Evolutionary conservation across 768 basidiomycete genomes (phyloP).

Genomic region (Paxillus rubicundulus): DNA sequence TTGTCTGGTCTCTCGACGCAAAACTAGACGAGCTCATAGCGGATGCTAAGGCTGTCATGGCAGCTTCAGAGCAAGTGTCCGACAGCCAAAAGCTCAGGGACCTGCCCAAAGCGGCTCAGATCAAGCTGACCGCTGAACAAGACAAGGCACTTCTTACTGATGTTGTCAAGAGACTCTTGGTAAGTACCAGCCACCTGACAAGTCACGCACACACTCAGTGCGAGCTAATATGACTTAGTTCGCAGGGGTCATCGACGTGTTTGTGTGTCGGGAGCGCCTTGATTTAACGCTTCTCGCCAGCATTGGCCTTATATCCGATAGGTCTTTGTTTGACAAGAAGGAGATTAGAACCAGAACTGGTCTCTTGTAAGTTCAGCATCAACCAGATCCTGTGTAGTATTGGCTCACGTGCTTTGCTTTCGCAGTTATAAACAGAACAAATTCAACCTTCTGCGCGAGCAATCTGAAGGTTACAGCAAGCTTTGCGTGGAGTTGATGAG

Average conservation of each 20-base stretch:
- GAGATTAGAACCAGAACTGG: slow-evolving; percentile 79
- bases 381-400: background rate
- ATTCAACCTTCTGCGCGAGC: slow-evolving; percentile 95
- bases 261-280: slow-evolving; percentile 70
- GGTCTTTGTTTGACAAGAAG: slow-evolving; percentile 66
- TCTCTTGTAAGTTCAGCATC: slow-evolving; percentile 60
- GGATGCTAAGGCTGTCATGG: slow-evolving; percentile 49
- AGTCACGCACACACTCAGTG: background rate
- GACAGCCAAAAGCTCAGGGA: slow-evolving; percentile 32
- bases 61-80: slow-evolving; percentile 26
- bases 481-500: slow-evolving; percentile 81
- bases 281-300: slow-evolving; percentile 62
- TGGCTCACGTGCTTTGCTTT: slow-evolving; percentile 2
- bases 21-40: slow-evolving; percentile 68
- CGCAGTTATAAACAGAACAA: slow-evolving; percentile 96
- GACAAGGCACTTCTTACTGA: slow-evolving; percentile 61
- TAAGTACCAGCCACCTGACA: slow-evolving; percentile 27
- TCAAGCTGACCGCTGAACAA: slow-evolving; percentile 52
- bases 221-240: slow-evolving; percentile 40
- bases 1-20: slow-evolving; percentile 78
- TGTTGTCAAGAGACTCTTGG: slow-evolving; percentile 61
- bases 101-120: slow-evolving; percentile 36
- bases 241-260: slow-evolving; percentile 52
- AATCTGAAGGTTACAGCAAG: slow-evolving; percentile 96
- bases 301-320: slow-evolving; percentile 69